Base-by-base conservation (phyloP, 805 yeast species). In the Groenewaldozyma salmanticensis region DNA sequence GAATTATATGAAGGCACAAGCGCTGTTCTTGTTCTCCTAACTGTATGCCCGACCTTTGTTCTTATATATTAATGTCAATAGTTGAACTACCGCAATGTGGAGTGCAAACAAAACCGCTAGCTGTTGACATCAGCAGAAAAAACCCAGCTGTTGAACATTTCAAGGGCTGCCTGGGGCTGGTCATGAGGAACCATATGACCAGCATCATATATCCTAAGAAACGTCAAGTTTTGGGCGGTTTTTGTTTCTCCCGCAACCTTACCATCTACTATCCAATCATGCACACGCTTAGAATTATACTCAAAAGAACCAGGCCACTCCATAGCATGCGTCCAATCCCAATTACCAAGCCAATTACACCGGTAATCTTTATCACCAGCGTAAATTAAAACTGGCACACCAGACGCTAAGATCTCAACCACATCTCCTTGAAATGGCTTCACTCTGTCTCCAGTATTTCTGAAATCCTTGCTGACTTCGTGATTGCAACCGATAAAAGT, bases 321-420 rank as follows among this genome's bases (percentile, higher is more conserved):
- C 42, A 85, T 51, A 39, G 57, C 82, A 70, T 21, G 88, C 70
- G 92, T 95, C 83, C 5, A 82, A 94, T 55, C 75, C 74, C 61
- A 85, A 61, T 85, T 85, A 49, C 96, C 96, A 55, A 88, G 71
- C 95, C 95, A 87, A 67, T 88, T 87, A 66, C 95, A 87, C 57
- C 86, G 86, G 62, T 77, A 87, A 63, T 87, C 96, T 62, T 83
- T 83, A 65, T 87, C 95, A 58, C 96, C 96, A 7, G 95, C 95
- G 53, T 86, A 87, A 46, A 88, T 71, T 58, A 88, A 71, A 15
- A 86, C 85, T 2, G 95, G 95, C 42, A 87, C 53, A 9, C 71
- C 79, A 17, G 71, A 60, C 46, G 86, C 85, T 51, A 88, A 70
- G 44, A 85, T 64, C 29, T 75, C 76, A 20, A 79, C 67, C 32